Evolutionary conservation across 306 rosid genomes (phyloP), one percentile per base, ranked within the genome.

Genomic region (Fagus crenata): DNA sequence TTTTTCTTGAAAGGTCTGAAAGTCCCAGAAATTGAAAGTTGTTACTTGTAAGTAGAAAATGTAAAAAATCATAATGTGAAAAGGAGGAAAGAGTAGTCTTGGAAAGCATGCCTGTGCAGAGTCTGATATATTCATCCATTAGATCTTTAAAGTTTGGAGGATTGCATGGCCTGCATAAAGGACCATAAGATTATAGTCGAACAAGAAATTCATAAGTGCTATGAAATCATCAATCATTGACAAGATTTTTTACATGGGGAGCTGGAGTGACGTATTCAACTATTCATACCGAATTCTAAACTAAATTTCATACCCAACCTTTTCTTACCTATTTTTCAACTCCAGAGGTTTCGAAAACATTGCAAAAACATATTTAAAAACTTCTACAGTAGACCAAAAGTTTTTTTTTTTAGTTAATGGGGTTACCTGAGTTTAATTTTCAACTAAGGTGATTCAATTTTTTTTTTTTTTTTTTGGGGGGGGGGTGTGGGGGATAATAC

Each of bases 61-160:
- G 22, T 71, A 69, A n/a, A 22, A 59, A 68, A 42, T 49, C 40
- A 72, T 58, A 37, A 41, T n/a, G 6, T 41, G 41, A 36, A 56
- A 3, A 39, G 43, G 54, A 43, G 49, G 43, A 39, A 65, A 65
- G 17, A 39, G 78, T 56, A 14, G 11, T 40, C 33, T n/a, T 63
- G 70, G 67, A 74, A 87, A 76, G 7, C 81, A 81, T 88, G 88
- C 99, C 93, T 89, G 87, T 89, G 82, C 97, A 92, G 31, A 83
- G 89, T 73, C 81, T 85, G 72, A 87, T 73, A 81, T 95, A 95
- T 73, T 95, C 93, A 82, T 92, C 97, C 96, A 92, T 85, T 67
- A 84, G 61, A 73, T 40, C 53, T 83, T 85, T 79, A 56, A 88
- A 89, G 4, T 81, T 81, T 33, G 89, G 88, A 70, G 96, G 97